Conservation (phyloP, 129 eudicot species). For the Ambrosia trifida region DNA sequence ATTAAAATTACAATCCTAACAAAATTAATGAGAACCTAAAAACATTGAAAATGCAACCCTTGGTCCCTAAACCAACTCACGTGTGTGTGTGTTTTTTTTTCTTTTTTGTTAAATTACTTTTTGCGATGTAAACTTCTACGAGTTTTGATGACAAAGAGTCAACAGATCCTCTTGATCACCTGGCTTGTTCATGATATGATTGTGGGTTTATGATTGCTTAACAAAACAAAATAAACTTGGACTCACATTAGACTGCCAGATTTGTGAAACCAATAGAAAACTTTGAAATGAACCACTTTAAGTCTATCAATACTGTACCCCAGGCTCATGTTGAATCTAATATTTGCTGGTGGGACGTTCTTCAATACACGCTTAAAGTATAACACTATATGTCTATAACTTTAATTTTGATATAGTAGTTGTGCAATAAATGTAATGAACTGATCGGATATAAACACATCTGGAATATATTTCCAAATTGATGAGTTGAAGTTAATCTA, state of each 20-base stretch:
- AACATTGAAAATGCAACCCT: not conserved
- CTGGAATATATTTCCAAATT: conserved; percentile 15
- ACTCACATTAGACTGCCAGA: not conserved
- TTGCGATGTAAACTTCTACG: too few relatives aligned
- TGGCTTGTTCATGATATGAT: not conserved
- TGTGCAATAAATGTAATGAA: conserved; percentile 9
- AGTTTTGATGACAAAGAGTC: too few relatives aligned
- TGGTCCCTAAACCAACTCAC: too few relatives aligned
- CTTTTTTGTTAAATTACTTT: too few relatives aligned
- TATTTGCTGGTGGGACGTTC: not conserved
- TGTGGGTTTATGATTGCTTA: not conserved
- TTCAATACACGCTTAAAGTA: not conserved
- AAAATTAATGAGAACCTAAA: conserved; percentile 9
- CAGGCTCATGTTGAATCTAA: not conserved
- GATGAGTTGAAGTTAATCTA: not conserved
- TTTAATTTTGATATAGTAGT: not conserved
- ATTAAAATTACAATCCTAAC: conserved; percentile 9
- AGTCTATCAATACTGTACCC: not conserved
- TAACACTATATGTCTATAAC: too few relatives aligned
- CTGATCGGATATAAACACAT: not conserved
- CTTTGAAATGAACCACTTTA: not conserved
- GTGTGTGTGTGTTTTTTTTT: too few relatives aligned
- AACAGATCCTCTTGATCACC: too few relatives aligned
- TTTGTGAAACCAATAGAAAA: not conserved
- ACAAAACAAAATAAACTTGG: not conserved